Conservation (phyloP, 345 rosid genomes). For the Capsella bursapastoris region DNA sequence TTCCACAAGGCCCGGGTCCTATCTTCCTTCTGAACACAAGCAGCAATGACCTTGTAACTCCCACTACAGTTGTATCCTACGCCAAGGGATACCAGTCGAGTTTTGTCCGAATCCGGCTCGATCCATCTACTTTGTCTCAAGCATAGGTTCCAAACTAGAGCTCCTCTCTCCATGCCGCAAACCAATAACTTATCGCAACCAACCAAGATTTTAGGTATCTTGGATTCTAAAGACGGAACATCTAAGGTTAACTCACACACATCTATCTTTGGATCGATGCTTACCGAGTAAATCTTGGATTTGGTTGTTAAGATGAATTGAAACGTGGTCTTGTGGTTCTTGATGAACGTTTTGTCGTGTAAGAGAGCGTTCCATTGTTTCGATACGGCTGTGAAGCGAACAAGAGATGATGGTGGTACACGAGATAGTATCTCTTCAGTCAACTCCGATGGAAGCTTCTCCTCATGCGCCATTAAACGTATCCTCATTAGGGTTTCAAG, state of each 20-base stretch:
- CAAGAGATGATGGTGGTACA: not conserved
- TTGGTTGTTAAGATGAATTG: not conserved
- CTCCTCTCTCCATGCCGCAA: not conserved
- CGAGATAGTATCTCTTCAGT: not conserved
- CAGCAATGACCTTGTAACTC: not conserved
- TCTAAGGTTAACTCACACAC: constrained; percentile 5
- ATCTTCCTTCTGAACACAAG: not conserved
- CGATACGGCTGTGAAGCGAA: not conserved
- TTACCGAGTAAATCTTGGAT: constrained; percentile 4
- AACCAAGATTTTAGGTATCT: not conserved
- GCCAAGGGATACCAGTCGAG: not conserved
- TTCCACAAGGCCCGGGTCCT: not conserved
- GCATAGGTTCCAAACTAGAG: not conserved
- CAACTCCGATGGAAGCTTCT: not conserved
- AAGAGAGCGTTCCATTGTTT: not conserved
- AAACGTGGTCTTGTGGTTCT: not conserved
- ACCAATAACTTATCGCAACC: not conserved
- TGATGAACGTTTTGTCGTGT: not conserved
- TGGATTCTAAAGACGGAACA: not conserved
- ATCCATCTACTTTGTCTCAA: not conserved
- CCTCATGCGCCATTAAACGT: not conserved
- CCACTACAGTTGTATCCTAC: not conserved
- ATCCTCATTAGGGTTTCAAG: not conserved
- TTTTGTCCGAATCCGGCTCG: not conserved
- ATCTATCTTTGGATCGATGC: not conserved